Base-by-base conservation (phyloP, 2,329 filamentous ascomycete genomes). In the Xylaria sp. region DNA sequence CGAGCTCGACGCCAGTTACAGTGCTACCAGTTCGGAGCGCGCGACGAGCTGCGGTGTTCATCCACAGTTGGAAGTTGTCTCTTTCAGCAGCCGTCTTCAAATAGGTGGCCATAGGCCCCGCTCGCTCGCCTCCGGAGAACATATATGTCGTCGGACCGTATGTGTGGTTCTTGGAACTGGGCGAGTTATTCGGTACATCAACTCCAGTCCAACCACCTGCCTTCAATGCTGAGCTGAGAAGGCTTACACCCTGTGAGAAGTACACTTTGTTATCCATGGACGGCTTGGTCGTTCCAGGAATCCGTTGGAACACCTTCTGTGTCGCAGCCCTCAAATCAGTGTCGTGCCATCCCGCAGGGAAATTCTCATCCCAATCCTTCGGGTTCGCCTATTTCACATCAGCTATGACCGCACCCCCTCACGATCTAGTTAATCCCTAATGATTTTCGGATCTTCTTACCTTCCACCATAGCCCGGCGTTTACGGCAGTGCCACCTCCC, bases 351-450 rank as follows among this genome's bases (percentile, higher is more conserved):
- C 89, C 90, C 1, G 77, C 67, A 1, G 90, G 90, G 78, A 91
- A 93, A 73, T 89, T 89, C 73, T 85, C 81, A 72, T 92, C 87
- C 79, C 89, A 92, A 72, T 92, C 90, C n/a, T 78, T 75, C 4
- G 85, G 82, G 67, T 87, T 85, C 0, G 89, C 83, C 78, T 83
- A 33, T 55, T 52, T n/a, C 14, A 31, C 14, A 35, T 60, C 50
- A 69, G 47, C 21, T 54, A n/a, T 21, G 17, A 6, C 28, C 31
- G 1, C 6, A 31, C 5, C 1, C n/a, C 60, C 45, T 31, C 9
- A 31, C 40, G 33, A 46, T 25, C 37, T 33, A 35, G 23, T 43
- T 19, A 15, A 40, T 33, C 1, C 19, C 15, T 19, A 8, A 35
- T 8, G 55, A 31, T 9, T 31, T 31, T 31, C 28, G 28, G 28